Percentiles rank a stretch among this genome's conserved stretches.
phyloP scores from a whole-genome alignment of 352 stramenopile species.

The Pythium phragmiticola region DNA sequence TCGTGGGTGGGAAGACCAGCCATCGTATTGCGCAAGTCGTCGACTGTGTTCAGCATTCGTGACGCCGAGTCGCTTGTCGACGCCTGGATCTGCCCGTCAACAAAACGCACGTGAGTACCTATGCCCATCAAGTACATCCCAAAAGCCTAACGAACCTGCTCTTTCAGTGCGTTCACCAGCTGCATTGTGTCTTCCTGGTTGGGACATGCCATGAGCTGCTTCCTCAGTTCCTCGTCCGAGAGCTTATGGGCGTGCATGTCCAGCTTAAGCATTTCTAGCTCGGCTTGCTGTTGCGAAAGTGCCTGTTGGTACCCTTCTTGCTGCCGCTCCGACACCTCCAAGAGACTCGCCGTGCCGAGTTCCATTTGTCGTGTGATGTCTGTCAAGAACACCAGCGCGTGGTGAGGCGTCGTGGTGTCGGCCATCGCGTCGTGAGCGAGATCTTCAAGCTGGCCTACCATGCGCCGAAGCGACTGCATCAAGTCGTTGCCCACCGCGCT shows the following conservation, averaged over 20 bases:
- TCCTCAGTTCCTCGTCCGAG: constrained; percentile 42
- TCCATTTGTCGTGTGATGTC: constrained; percentile 62
- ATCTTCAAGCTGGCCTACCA: constrained; percentile 43
- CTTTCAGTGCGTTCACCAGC: constrained; percentile 47
- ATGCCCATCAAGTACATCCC: background rate
- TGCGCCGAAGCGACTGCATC: constrained; percentile 47
- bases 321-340: constrained; percentile 55
- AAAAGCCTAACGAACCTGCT: constrained; percentile 38
- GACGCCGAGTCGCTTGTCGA: constrained; percentile 39
- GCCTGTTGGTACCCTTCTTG: constrained; percentile 46
- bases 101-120: background rate
- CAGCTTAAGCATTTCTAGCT: constrained; percentile 42
- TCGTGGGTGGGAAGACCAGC: constrained; percentile 43
- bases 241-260: constrained; percentile 46
- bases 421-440: constrained; percentile 24
- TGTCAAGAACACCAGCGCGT: constrained; percentile 31
- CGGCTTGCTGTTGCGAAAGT: constrained; percentile 38
- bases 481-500: constrained; percentile 14
- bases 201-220: constrained; percentile 45
- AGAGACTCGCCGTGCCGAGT: constrained; percentile 50
- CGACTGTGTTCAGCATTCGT: constrained; percentile 47
- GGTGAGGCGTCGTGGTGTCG: background rate
- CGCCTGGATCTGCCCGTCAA: constrained; percentile 33
- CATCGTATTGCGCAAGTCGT: constrained; percentile 51
- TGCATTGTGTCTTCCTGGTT: constrained; percentile 65